These are phyloP conservation scores for Pulveroboletus sp. DNA, from an alignment of 768 basidiomycete genomes.

Conservation along the genomic window DNA sequence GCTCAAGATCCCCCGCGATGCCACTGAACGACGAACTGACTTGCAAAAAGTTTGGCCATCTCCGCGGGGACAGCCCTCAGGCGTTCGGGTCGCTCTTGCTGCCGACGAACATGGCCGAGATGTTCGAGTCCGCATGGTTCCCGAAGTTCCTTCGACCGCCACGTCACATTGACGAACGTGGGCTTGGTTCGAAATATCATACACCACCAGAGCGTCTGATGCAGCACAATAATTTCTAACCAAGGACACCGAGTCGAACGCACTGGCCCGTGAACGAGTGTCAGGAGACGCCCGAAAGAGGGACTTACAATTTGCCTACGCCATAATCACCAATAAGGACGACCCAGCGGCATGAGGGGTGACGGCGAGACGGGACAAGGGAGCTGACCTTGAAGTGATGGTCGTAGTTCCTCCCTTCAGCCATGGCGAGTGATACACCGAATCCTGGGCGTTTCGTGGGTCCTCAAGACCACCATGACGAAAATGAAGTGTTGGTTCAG, in stretches of 20 bases:
- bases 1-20: not conserved
- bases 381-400: constrained; percentile 90
- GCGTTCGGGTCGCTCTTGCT: constrained; percentile 99
- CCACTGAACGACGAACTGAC: constrained; percentile 43
- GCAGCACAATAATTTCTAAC: constrained; percentile 94
- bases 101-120: constrained; percentile 93
- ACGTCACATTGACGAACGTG: constrained; percentile 88
- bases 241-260: constrained; percentile 89
- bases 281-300: not conserved
- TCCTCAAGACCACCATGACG: too few relatives aligned
- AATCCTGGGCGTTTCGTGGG: too few relatives aligned
- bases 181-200: constrained; percentile 93
- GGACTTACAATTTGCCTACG: constrained; percentile 1
- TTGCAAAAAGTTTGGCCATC: constrained; percentile 88
- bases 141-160: constrained; percentile 96
- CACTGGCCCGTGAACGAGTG: constrained; percentile 37
- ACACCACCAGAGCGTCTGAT: constrained; percentile 86
- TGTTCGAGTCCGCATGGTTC: constrained; percentile 93
- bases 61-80: constrained; percentile 94
- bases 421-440: constrained; percentile 45
- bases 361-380: not conserved
- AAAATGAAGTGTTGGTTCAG: too few relatives aligned
- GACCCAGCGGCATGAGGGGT: constrained; percentile 44
- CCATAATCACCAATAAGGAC: constrained; percentile 97
- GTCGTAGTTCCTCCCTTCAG: constrained; percentile 95